A percentile compares a stretch with the other conserved stretches of the same genome.
These are phyloP conservation scores for Parastagonospora avenae DNA, from an alignment of 2,329 filamentous ascomycete genomes.

Conservation along the genomic window DNA sequence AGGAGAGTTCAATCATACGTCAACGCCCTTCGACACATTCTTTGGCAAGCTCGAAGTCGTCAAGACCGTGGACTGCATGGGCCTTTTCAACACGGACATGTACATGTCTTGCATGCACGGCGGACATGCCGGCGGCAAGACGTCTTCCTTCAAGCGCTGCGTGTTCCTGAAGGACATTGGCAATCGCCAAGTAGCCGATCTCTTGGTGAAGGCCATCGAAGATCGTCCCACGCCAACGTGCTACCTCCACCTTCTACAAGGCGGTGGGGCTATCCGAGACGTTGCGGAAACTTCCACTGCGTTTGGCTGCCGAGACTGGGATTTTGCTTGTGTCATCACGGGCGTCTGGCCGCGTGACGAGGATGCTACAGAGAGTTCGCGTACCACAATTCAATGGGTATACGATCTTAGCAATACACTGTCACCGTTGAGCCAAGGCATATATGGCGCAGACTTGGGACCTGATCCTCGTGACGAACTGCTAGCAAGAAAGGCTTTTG, in stretches of 20 bases:
- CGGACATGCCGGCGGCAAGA: constrained; percentile 63
- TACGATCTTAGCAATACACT: constrained; percentile 57
- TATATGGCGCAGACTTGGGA: constrained; percentile 66
- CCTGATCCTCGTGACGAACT: constrained; percentile 63
- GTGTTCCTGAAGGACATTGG: constrained; percentile 62
- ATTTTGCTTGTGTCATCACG: constrained; percentile 68
- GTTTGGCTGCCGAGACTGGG: constrained; percentile 68
- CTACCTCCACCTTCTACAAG: constrained; percentile 68
- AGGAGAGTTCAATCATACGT: constrained; percentile 8
- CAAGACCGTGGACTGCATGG: constrained; percentile 54
- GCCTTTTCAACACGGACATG: constrained; percentile 64
- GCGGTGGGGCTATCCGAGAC: constrained; percentile 59
- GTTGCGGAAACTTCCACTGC: constrained; percentile 55
- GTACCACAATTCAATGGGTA: constrained; percentile 58
- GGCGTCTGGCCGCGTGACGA: constrained; percentile 64
- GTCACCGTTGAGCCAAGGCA: constrained; percentile 57
- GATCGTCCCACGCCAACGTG: constrained; percentile 59
- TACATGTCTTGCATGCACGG: constrained; percentile 66
- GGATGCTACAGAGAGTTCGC: constrained; percentile 53
- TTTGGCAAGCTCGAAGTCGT: constrained; percentile 44
- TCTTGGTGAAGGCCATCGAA: constrained; percentile 54
- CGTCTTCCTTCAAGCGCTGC: constrained; percentile 68
- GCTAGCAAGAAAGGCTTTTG: constrained; percentile 62
- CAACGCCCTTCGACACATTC: constrained; percentile 6
- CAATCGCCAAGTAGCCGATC: constrained; percentile 33